These are phyloP conservation scores for Stephanocyclus meneghinianus DNA, from an alignment of 352 stramenopile genomes.

Conservation along the genomic window DNA sequence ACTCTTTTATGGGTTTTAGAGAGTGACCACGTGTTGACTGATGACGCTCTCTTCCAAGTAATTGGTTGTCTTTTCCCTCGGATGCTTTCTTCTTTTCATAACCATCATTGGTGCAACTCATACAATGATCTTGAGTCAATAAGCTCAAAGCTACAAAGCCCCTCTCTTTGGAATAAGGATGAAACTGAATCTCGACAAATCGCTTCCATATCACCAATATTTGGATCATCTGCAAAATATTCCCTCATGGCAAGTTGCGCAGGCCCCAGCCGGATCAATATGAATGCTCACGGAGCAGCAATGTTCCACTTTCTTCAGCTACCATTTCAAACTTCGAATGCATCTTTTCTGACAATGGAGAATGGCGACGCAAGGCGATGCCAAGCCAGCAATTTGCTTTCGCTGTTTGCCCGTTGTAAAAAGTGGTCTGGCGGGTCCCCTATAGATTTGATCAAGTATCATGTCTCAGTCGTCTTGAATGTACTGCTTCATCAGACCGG, in stretches of 20 bases:
- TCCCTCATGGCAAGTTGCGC: slow-evolving; percentile 40
- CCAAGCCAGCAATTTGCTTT: slow-evolving; percentile 49
- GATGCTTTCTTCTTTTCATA: slow-evolving; percentile 60
- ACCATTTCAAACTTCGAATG: slow-evolving; percentile 33
- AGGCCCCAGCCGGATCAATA: slow-evolving; percentile 46
- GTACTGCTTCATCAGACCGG: slow-evolving; percentile 45
- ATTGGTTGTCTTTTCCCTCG: slow-evolving; percentile 62
- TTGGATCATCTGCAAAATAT: slow-evolving; percentile 44
- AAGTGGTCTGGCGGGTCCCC: slow-evolving; percentile 9
- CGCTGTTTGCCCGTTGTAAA: slow-evolving; percentile 37
- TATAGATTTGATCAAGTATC: slow-evolving; percentile 58
- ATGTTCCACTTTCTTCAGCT: slow-evolving; percentile 56
- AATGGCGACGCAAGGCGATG: slow-evolving; percentile 56
- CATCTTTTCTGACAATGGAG: slow-evolving; percentile 72
- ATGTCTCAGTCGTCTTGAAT: slow-evolving; percentile 49
- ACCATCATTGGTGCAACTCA: slow-evolving; percentile 71
- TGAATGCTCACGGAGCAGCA: slow-evolving; percentile 47
- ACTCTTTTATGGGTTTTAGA: slow-evolving; percentile 83
- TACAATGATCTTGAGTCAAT: slow-evolving; percentile 78
- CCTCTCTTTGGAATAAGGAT: slow-evolving; percentile 63
- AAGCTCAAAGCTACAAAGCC: slow-evolving; percentile 43
- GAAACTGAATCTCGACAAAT: slow-evolving; percentile 26
- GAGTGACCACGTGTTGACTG: slow-evolving; percentile 36
- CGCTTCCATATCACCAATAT: slow-evolving; percentile 22
- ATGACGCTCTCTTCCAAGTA: slow-evolving; percentile 40